A percentile compares a stretch with the other conserved stretches of the same genome.
Conservation (phyloP, 108 stramenopile genomes). For the Cylindrotheca closterium region DNA sequence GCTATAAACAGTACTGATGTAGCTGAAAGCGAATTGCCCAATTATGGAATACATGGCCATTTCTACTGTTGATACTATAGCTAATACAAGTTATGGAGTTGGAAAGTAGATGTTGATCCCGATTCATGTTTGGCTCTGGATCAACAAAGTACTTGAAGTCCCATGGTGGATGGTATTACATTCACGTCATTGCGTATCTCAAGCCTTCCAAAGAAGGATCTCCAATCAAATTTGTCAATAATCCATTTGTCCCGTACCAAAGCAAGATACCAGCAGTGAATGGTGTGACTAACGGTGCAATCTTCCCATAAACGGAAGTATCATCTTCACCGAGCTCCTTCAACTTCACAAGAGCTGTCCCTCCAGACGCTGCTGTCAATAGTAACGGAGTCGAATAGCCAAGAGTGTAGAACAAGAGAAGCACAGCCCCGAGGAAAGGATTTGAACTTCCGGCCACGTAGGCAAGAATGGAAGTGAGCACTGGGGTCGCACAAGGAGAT, state of each 20-base stretch:
- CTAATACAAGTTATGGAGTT: too few species aligned
- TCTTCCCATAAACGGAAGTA: slow-evolving; percentile 30
- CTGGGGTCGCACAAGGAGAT: slow-evolving; percentile 83
- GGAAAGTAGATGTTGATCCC: too few species aligned
- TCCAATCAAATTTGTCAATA: slow-evolving; percentile 68
- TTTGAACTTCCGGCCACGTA: slow-evolving; percentile 67
- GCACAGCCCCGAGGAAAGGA: slow-evolving; percentile 49
- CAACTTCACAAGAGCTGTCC: slow-evolving; percentile 66
- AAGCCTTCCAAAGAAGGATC: slow-evolving; percentile 76
- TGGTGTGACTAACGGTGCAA: slow-evolving; percentile 70
- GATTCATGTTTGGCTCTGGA: too few species aligned
- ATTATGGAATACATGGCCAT: too few species aligned
- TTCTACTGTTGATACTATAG: too few species aligned
- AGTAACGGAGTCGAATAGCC: slow-evolving; percentile 83
- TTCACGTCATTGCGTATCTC: too few species aligned
- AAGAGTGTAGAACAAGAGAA: slow-evolving; percentile 73
- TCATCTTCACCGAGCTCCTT: slow-evolving; percentile 38
- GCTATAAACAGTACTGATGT: too few species aligned
- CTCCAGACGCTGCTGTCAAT: slow-evolving; percentile 68
- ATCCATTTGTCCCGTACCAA: slow-evolving; percentile 78
- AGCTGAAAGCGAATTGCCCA: too few species aligned
- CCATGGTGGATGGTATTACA: too few species aligned
- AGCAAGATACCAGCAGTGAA: slow-evolving; percentile 75
- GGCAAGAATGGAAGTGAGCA: slow-evolving; percentile 75
- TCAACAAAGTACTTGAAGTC: too few species aligned